Conservation (phyloP, 805 yeast species). For the Candida ortonii region DNA sequence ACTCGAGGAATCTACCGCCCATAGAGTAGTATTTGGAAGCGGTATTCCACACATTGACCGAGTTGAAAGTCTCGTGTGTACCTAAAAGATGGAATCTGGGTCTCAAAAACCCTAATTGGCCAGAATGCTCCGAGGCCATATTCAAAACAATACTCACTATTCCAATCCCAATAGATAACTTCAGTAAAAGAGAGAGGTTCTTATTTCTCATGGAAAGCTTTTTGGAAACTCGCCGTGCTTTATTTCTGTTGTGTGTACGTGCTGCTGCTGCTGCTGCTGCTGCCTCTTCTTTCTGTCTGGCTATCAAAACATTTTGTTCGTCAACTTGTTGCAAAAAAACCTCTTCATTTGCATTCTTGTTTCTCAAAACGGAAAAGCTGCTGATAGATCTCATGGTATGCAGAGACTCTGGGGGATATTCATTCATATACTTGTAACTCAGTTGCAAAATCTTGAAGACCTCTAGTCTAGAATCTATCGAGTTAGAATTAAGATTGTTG, state of each 20-base stretch:
- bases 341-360: conserved; percentile 7
- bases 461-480: conserved; percentile 25
- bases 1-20: conserved; percentile 14
- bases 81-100: conserved; percentile 13
- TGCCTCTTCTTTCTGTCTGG: conserved; percentile 6
- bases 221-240: background rate
- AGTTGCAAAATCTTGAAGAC: conserved; percentile 27
- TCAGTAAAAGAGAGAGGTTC: conserved; percentile 18
- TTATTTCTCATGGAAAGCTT: conserved; percentile 13
- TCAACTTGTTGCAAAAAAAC: conserved; percentile 17
- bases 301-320: conserved; percentile 11
- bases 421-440: conserved; percentile 13
- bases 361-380: conserved; percentile 24
- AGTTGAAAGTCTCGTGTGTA: background rate
- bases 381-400: conserved; percentile 8
- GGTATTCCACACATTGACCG: conserved; percentile 1
- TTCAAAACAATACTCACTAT: conserved; percentile 17
- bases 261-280: conserved; percentile 7
- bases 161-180: conserved; percentile 21
- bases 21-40: conserved; percentile 7
- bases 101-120: conserved; percentile 7
- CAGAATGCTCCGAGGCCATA: conserved; percentile 9
- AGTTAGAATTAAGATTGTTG: conserved; percentile 24
- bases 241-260: conserved; percentile 3
- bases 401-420: conserved; percentile 9